Evolutionary conservation across 345 rosid genomes (phyloP).

Genomic region (Pelargonium nanum): DNA sequence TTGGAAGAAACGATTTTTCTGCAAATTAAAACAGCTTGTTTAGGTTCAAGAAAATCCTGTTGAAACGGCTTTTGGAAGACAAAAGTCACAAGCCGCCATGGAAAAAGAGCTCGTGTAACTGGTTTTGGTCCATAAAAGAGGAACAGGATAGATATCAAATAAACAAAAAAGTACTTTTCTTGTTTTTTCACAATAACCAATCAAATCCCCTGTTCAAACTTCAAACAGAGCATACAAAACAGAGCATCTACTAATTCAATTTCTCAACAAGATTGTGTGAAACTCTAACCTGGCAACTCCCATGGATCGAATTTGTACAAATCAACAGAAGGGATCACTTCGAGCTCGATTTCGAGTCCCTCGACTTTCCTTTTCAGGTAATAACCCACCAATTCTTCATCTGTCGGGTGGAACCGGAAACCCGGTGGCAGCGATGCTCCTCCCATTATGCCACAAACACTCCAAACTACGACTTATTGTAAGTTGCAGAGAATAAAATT

Average conservation of each 20-base stretch:
- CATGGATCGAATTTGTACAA: conserved; percentile 91
- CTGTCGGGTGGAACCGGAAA: conserved; percentile 84
- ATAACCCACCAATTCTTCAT: conserved; percentile 80
- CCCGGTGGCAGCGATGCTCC: conserved; percentile 79
- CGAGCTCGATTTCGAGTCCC: conserved; percentile 68
- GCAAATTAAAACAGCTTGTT: conserved; percentile 9
- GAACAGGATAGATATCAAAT: neutral
- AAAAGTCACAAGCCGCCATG: conserved; percentile 12
- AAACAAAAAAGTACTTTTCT: neutral
- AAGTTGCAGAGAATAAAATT: neutral
- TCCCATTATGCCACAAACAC: no score
- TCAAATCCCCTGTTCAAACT: no score
- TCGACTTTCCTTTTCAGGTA: conserved; percentile 63
- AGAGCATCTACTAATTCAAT: no score
- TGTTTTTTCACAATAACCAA: no score
- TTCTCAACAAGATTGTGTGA: neutral
- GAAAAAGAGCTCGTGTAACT: neutral
- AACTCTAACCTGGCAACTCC: conserved; percentile 73
- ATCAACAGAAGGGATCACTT: conserved; percentile 70
- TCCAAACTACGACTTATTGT: no score
- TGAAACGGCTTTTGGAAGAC: conserved; percentile 7
- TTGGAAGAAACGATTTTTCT: conserved; percentile 76
- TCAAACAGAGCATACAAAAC: neutral
- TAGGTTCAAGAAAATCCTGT: neutral
- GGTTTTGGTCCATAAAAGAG: neutral